Percentiles rank a stretch among this genome's conserved stretches.
phyloP scores from a whole-genome alignment of 129 eudicot genomes.

The Gnaphalium uliginosum region DNA sequence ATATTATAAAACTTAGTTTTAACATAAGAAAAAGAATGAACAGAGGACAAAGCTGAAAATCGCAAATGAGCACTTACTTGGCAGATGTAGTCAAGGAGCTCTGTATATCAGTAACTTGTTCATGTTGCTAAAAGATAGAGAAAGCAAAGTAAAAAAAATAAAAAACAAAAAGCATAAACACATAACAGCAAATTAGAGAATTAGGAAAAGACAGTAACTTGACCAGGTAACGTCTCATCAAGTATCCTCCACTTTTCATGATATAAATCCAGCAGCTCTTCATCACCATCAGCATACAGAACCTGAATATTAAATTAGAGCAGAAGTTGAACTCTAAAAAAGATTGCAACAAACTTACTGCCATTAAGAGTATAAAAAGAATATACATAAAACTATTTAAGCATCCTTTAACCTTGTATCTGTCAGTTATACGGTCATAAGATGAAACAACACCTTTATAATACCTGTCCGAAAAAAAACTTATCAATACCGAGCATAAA shows the following conservation, averaged over 20 bases:
- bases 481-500: not conserved
- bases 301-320: conserved; percentile 48
- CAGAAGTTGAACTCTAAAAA: not conserved
- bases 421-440: conserved; percentile 46
- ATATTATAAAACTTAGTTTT: not conserved
- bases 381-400: conserved; percentile 4
- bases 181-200: conserved; percentile 6
- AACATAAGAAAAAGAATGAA: not conserved
- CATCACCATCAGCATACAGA: conserved; percentile 68
- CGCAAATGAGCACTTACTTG: conserved; percentile 36
- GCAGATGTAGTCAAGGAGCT: conserved; percentile 27
- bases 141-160: not conserved
- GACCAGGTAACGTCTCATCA: conserved; percentile 21
- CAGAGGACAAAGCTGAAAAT: not conserved
- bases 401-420: conserved; percentile 50
- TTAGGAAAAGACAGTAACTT: conserved; percentile 34
- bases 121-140: conserved; percentile 27
- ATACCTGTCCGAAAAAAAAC: conserved; percentile 42
- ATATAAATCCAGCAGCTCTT: conserved; percentile 53
- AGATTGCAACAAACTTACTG: conserved; percentile 2
- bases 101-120: conserved; percentile 19
- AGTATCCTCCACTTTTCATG: conserved; percentile 54
- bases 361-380: not conserved
- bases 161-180: not conserved
- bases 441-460: conserved; percentile 53